A percentile compares a stretch with the other conserved stretches of the same genome.
Conservation (phyloP, 345 rosid species). For the Turritis glabra region DNA sequence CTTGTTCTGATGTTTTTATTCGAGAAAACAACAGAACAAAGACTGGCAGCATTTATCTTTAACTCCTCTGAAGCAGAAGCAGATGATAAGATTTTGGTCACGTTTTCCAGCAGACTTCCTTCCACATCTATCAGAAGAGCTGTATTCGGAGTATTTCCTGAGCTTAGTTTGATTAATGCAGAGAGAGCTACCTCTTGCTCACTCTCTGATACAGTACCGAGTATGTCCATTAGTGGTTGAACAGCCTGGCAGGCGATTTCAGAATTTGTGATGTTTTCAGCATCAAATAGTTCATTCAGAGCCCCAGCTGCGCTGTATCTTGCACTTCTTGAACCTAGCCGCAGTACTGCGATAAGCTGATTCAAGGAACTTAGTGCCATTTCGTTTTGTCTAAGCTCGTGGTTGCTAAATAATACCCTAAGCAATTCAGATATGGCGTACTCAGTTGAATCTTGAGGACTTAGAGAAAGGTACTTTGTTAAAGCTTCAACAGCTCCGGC, state of each 20-base stretch:
- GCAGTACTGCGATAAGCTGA: slow-evolving; percentile 88
- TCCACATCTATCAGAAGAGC: slow-evolving; percentile 54
- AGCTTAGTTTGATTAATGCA: slow-evolving; percentile 70
- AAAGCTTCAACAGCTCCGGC: slow-evolving; percentile 92
- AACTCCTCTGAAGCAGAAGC: slow-evolving; percentile 61
- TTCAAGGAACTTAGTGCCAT: slow-evolving; percentile 69
- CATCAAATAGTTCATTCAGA: slow-evolving; percentile 68
- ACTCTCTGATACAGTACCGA: slow-evolving; percentile 63
- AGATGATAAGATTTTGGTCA: slow-evolving; percentile 61
- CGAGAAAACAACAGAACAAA: slow-evolving; percentile 64
- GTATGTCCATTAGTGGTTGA: slow-evolving; percentile 87
- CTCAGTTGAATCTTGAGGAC: slow-evolving; percentile 88
- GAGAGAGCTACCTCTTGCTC: slow-evolving; percentile 79
- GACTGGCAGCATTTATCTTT: slow-evolving; percentile 73
- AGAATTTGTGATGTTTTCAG: slow-evolving; percentile 66
- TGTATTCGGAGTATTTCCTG: slow-evolving; percentile 55
- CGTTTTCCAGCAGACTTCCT: slow-evolving; percentile 62
- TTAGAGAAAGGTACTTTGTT: slow-evolving; percentile 73
- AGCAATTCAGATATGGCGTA: slow-evolving; percentile 68
- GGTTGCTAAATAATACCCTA: slow-evolving; percentile 68
- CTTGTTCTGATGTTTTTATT: slow-evolving; percentile 53
- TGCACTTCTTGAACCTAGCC: slow-evolving; percentile 71
- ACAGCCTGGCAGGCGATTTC: slow-evolving; percentile 77
- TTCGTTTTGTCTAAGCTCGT: slow-evolving; percentile 67
- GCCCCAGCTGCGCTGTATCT: slow-evolving; percentile 87